These are phyloP conservation scores for Nakazawaea pomicola DNA, from an alignment of 805 yeast species.

Conservation along the genomic window DNA sequence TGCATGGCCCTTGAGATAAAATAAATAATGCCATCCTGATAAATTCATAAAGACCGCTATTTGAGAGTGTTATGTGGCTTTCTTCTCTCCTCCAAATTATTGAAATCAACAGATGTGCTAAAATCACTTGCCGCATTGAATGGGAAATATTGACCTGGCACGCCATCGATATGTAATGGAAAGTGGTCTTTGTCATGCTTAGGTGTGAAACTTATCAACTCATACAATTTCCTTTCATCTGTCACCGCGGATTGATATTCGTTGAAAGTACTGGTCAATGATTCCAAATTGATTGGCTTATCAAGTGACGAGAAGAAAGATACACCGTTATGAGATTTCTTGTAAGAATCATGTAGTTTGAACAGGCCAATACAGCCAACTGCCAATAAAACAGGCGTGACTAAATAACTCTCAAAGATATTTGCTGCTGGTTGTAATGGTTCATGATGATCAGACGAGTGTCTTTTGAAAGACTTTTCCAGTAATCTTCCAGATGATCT, in stretches of 20 bases:
- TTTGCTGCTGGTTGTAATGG: constrained; percentile 24
- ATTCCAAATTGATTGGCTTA: neutral
- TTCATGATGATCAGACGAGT: constrained; percentile 15
- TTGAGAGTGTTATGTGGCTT: constrained; percentile 21
- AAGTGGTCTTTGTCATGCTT: constrained; percentile 12
- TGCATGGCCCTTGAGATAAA: constrained; percentile 6
- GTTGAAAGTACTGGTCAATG: neutral
- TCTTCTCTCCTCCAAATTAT: constrained; percentile 26
- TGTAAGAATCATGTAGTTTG: constrained; percentile 44
- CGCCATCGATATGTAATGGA: constrained; percentile 20
- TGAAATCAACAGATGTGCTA: constrained; percentile 22
- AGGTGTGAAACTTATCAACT: constrained; percentile 12
- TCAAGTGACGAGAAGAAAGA: constrained; percentile 15
- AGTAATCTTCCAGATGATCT: neutral
- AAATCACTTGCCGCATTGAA: constrained; percentile 23
- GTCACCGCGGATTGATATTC: constrained; percentile 2
- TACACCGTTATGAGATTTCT: constrained; percentile 34
- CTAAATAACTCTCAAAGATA: constrained; percentile 22
- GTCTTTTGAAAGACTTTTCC: constrained; percentile 8
- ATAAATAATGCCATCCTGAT: neutral
- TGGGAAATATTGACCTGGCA: constrained; percentile 24
- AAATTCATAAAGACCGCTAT: neutral
- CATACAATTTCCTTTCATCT: constrained; percentile 6
- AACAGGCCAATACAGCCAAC: constrained; percentile 36
- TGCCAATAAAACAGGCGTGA: constrained; percentile 17